Conservation (phyloP, 2,329 filamentous ascomycete genomes). For the Ceratocystis cubensis region DNA sequence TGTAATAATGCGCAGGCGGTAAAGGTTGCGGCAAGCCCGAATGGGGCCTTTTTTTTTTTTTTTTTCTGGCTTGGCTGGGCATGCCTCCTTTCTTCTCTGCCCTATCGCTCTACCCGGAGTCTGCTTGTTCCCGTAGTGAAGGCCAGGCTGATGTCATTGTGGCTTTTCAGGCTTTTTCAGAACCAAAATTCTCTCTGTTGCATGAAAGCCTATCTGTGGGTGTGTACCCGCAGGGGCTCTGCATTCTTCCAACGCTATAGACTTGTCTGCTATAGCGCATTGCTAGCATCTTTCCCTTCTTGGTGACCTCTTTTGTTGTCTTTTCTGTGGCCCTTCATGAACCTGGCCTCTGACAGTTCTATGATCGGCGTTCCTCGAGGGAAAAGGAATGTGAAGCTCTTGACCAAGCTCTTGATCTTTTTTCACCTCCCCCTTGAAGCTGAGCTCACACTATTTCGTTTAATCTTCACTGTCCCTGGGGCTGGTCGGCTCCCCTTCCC, state of each 20-base stretch:
- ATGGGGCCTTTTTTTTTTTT: neutral
- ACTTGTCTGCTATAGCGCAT: neutral
- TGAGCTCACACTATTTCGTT: neutral
- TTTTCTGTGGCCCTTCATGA: neutral
- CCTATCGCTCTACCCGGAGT: neutral
- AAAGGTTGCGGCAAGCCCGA: slow-evolving; percentile 2
- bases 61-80: neutral
- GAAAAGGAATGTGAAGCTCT: neutral
- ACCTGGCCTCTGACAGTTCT: neutral
- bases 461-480: neutral
- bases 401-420: neutral
- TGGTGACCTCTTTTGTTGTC: neutral
- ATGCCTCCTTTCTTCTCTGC: neutral
- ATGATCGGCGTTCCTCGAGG: neutral
- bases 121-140: neutral
- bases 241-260: neutral
- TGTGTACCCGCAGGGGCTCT: neutral
- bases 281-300: neutral
- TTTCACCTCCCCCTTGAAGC: neutral
- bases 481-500: too few species aligned
- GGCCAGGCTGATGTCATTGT: slow-evolving; percentile 3
- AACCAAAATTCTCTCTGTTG: neutral
- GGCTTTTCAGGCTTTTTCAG: slow-evolving; percentile 3
- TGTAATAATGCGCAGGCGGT: neutral
- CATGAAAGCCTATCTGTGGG: neutral